Percentiles rank a stretch among this genome's conserved stretches.
These are phyloP conservation scores for Scedosporium minutisporum DNA, from an alignment of 2,329 filamentous ascomycete species.

Conservation along the genomic window DNA sequence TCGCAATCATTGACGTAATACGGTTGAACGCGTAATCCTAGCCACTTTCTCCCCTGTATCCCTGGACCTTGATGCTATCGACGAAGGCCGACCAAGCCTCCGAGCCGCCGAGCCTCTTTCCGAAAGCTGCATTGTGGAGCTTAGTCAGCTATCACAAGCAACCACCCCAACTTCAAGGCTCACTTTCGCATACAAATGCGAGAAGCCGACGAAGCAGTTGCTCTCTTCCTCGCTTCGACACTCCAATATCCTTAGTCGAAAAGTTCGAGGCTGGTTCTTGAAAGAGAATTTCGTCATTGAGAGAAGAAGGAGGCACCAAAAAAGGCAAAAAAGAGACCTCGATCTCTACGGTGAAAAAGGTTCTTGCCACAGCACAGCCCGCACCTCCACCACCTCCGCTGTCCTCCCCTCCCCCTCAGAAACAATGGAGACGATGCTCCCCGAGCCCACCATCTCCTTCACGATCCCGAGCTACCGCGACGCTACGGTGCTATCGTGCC, in stretches of 20 bases:
- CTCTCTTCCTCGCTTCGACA: neutral
- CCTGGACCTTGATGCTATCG: too few species aligned
- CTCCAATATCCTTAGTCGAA: neutral
- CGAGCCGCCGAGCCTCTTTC: too few species aligned
- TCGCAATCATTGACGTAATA: too few species aligned
- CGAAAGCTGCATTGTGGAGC: neutral
- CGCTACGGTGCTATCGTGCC: conserved; percentile 64
- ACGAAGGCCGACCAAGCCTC: too few species aligned
- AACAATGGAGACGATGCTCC: conserved; percentile 3
- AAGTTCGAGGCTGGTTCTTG: neutral
- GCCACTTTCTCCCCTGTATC: too few species aligned
- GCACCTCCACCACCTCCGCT: neutral
- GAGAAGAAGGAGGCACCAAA: neutral
- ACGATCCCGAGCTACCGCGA: conserved; percentile 81
- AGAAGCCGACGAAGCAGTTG: neutral
- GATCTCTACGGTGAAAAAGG: neutral
- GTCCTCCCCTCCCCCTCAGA: too few species aligned
- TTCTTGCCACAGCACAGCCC: neutral
- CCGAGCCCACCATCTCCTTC: conserved; percentile 35
- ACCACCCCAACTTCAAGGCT: neutral
- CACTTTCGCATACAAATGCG: neutral
- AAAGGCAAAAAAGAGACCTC: neutral
- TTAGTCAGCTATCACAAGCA: neutral
- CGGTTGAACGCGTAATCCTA: too few species aligned
- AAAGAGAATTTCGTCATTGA: neutral